Evolutionary conservation across 257 asterid species (phyloP), one percentile per base, ranked within the genome.

Genomic region (Solanum sejunctum): DNA sequence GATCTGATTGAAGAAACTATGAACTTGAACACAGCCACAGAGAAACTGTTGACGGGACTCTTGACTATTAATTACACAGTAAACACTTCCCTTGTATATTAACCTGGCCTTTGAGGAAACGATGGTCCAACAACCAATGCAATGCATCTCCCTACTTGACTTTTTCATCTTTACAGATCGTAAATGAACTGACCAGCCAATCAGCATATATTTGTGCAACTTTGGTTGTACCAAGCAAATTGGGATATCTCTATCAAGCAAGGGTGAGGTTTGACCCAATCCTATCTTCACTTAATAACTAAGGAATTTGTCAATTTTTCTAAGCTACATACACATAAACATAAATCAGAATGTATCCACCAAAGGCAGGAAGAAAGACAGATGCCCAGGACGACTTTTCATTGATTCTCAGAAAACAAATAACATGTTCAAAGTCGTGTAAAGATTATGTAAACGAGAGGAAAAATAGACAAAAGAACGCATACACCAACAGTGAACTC

Each of bases 401-500:
- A 17, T 51, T 52, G 82, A 45, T 49, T 23, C 63, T 57, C 81
- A 69, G 71, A 54, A 28, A 69, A 69, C 41, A 71, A 26, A 55
- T 21, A 83, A 52, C 49, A 83, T 17, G 49, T 32, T 61, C 87
- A 51, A 45, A 64, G 77, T 47, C 39, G 13, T 61, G 57, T 13
- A 60, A 6, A 69, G 13, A 47, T 10, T 36, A 61, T 32, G 54
- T 70, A 70, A 69, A 69, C 18, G 4, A 70, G 16, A 75, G 51
- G 64, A 32, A 56, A 87, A 45, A 84, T 45, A 84, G 39, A 88
- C 57, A 87, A 83, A 73, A 87, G 85, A 84, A 88, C 88, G 70
- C 92, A 21, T 91, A 92, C 97, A 16, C 88, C 81, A 89, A 75
- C 8, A 87, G 12, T 72, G 95, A 90, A 91, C 90, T 84, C 83